Base-by-base conservation (phyloP, 1,284 basidiomycete genomes). In the Cryptococcus sp. region DNA sequence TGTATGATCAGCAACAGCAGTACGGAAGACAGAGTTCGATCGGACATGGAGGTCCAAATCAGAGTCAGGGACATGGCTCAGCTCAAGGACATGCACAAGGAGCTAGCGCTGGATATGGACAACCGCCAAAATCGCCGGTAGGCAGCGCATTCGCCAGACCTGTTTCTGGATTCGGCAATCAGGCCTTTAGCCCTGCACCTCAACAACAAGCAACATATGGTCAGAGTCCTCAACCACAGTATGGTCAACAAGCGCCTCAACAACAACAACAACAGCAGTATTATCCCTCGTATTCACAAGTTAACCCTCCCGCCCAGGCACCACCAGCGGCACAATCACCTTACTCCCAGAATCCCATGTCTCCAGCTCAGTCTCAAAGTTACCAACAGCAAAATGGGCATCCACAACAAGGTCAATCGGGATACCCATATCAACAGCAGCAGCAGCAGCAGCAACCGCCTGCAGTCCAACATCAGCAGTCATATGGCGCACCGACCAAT, bases 371-470 rank as follows among this genome's bases (percentile, higher is more conserved):
- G 11, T 60, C 57, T 35, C 66, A 58, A 47, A 59, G 60, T 38
- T 65, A 66, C 7, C 65, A 58, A 53, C 65, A 34, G 38, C 60
- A 10, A 30, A 48, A 46, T 31, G 38, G 49, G 11, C 47, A 57
- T 23, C 58, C 59, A 52, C 51, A 45, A 11, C 57, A 62, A 55
- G 63, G 66, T 52, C 60, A 64, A 48, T 36, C 46, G 15, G 38
- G 5, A n/a, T 45, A 49, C 31, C 49, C 45, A 23, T 70, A 74
- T 59, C 65, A 74, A 55, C 67, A 72, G 49, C 58, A 62, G 49
- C 51, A 64, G 45, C 53, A 38, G 44, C 50, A 42, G 31, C 35
- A 46, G 34, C 31, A 33, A 10, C 14, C 31, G 10, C 68, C 66
- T 51, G 64, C 64, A 44, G 53, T 52, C 23, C 60, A 51, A 30